Evolutionary conservation across 179 eudicot species (phyloP).

Genomic region (Amaranthus tricolor): DNA sequence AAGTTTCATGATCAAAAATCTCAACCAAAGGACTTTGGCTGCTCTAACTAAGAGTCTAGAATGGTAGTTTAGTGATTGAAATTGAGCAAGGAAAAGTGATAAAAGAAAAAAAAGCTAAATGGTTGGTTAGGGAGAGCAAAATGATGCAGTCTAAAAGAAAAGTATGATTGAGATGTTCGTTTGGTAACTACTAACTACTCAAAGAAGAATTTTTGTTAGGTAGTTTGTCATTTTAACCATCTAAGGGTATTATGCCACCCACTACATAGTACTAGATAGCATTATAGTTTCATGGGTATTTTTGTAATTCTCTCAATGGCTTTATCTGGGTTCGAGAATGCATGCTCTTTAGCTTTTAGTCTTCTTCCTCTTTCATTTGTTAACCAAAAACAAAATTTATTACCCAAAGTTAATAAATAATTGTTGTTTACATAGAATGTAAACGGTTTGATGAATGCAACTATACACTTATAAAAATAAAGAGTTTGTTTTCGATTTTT

Average conservation of each 20-base stretch:
- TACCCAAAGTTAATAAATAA: too few relatives aligned
- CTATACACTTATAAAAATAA: too few relatives aligned
- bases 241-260: conserved; percentile 8
- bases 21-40: conserved; percentile 3
- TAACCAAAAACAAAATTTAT: not conserved
- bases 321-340: conserved; percentile 20
- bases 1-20: not conserved
- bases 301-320: conserved; percentile 12
- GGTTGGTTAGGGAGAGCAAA: conserved; percentile 20
- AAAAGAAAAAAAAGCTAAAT: conserved; percentile 9
- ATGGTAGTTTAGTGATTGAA: conserved; percentile 8
- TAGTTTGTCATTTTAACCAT: conserved; percentile 26
- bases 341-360: conserved; percentile 18
- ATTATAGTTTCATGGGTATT: conserved; percentile 12
- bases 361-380: not conserved
- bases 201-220: conserved; percentile 20
- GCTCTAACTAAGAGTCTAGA: not conserved
- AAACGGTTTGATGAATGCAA: too few relatives aligned
- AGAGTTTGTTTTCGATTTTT: too few relatives aligned
- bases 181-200: conserved; percentile 23
- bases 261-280: conserved; percentile 8
- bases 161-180: conserved; percentile 30
- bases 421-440: too few relatives aligned
- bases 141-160: conserved; percentile 25
- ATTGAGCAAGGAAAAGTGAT: not conserved